A percentile compares a stretch with the other conserved stretches of the same genome.
Conservation (phyloP, 306 rosid genomes). For the Dalbergia oliveri region DNA sequence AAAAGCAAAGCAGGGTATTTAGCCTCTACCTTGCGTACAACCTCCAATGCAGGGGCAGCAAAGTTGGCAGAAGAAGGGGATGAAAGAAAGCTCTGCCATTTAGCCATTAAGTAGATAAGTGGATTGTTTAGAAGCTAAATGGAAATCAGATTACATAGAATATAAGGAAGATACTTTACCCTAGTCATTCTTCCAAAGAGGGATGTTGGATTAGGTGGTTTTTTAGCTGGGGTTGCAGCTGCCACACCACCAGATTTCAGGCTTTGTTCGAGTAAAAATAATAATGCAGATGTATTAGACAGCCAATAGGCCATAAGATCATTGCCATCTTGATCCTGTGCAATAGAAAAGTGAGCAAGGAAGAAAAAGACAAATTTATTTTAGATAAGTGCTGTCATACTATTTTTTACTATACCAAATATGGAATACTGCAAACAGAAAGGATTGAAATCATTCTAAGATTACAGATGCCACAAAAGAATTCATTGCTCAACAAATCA, state of each 20-base stretch:
- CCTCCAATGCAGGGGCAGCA: constrained; percentile 62
- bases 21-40: constrained; percentile 81
- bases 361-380: constrained; percentile 14
- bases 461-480: constrained; percentile 8
- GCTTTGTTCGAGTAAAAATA: constrained; percentile 81
- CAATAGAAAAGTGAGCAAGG: constrained; percentile 30
- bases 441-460: neutral
- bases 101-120: constrained; percentile 35
- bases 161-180: constrained; percentile 54
- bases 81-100: constrained; percentile 78
- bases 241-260: constrained; percentile 62
- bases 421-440: neutral
- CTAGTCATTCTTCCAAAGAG: constrained; percentile 91
- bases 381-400: neutral
- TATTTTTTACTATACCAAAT: neutral
- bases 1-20: constrained; percentile 89
- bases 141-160: neutral
- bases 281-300: constrained; percentile 81
- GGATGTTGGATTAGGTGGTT: constrained; percentile 75
- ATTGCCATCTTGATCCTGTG: constrained; percentile 81
- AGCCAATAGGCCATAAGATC: constrained; percentile 92
- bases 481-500: neutral
- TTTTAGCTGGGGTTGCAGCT: constrained; percentile 60
- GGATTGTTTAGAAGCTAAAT: neutral
- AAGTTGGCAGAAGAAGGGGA: constrained; percentile 85